Percentiles rank a stretch among this genome's conserved stretches.
Evolutionary conservation across 2,329 filamentous ascomycete genomes (phyloP).

Genomic region (Chaetomiaceae sp.): DNA sequence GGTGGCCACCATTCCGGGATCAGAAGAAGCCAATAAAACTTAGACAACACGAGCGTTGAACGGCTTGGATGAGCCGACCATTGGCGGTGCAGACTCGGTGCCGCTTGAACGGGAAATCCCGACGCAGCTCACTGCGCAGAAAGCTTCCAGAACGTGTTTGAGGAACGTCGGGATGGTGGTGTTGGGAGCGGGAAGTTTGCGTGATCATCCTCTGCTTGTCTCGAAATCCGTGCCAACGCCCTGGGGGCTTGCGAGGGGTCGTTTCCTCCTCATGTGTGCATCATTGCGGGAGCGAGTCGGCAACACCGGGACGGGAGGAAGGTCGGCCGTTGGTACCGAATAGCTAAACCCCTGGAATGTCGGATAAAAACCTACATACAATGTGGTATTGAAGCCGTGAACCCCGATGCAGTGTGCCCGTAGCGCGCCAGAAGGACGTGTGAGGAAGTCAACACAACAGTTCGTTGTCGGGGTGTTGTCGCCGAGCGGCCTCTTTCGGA

Average conservation of each 20-base stretch:
- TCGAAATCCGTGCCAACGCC: slow-evolving; percentile 17
- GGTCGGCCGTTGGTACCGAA: background rate
- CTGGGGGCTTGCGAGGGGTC: slow-evolving; percentile 1
- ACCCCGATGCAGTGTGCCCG: background rate
- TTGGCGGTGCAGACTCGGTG: slow-evolving; percentile 5
- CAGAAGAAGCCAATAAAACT: too few species aligned
- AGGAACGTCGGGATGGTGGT: slow-evolving; percentile 1
- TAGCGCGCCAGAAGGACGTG: too few species aligned
- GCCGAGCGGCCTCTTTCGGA: too few species aligned
- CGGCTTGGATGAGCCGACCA: background rate
- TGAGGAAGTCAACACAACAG: background rate
- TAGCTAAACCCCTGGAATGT: slow-evolving; percentile 13
- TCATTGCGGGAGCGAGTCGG: background rate
- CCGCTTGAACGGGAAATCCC: slow-evolving; percentile 21
- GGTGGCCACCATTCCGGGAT: too few species aligned
- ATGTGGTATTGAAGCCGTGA: too few species aligned
- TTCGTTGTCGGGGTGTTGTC: slow-evolving; percentile 4
- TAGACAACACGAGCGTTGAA: too few species aligned
- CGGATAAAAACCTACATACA: slow-evolving; percentile 10
- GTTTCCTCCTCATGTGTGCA: background rate
- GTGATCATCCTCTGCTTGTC: slow-evolving; percentile 20
- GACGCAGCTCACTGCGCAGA: too few species aligned
- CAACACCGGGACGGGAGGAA: background rate
- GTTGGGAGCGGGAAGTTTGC: slow-evolving; percentile 11
- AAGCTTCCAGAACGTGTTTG: slow-evolving; percentile 16